Evolutionary conservation across 2,329 filamentous ascomycete genomes (phyloP).

Genomic region (Colletotrichum endophyticum): DNA sequence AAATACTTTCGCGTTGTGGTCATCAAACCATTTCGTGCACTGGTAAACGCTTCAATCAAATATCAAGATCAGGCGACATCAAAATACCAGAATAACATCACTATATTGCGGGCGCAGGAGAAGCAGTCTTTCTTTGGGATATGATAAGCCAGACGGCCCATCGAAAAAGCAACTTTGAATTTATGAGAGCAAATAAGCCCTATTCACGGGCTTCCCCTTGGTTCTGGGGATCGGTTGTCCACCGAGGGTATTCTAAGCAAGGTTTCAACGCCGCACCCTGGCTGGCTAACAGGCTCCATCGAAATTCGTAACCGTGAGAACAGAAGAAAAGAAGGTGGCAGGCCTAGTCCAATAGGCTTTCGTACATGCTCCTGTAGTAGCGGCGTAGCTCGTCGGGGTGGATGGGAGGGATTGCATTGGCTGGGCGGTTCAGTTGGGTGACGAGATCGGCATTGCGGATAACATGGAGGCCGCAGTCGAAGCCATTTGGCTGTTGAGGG

Average conservation of each 20-base stretch:
- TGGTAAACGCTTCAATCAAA: too few species aligned
- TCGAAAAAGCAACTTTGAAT: too few species aligned
- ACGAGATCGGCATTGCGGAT: neutral
- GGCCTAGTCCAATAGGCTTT: neutral
- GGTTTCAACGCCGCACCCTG: neutral
- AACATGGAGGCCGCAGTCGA: neutral
- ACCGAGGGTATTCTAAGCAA: neutral
- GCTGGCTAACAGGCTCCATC: neutral
- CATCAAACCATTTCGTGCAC: too few species aligned
- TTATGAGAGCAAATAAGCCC: too few species aligned
- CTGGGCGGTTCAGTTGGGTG: neutral
- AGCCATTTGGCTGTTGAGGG: neutral
- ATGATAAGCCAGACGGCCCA: too few species aligned
- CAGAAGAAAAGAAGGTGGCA: neutral
- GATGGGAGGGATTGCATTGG: neutral
- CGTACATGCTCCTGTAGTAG: neutral
- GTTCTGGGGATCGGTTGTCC: too few species aligned
- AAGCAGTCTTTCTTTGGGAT: too few species aligned
- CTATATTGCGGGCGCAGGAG: too few species aligned
- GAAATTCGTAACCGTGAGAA: accelerated
- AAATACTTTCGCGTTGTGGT: too few species aligned
- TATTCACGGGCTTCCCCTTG: too few species aligned
- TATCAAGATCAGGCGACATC: too few species aligned
- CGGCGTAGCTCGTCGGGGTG: neutral
- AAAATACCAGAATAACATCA: too few species aligned